A percentile compares a stretch with the other conserved stretches of the same genome.
Conservation (phyloP, 495 filamentous ascomycete genomes). For the Trichoderma reesei region DNA sequence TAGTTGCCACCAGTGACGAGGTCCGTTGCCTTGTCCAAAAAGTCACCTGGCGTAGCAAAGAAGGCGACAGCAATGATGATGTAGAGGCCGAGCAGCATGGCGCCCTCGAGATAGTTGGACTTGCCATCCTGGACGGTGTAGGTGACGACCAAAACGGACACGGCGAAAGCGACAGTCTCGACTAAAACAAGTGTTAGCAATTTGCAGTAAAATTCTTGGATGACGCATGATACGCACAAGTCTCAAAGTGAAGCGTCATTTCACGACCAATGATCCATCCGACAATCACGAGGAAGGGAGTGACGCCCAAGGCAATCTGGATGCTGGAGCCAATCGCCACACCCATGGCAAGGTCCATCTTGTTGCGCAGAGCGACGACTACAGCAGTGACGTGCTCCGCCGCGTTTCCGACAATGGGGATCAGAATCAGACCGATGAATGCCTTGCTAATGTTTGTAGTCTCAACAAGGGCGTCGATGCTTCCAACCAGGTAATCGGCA, state of each 20-base stretch:
- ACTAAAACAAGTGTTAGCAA: slow-evolving; percentile 41
- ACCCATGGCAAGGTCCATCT: slow-evolving; percentile 95
- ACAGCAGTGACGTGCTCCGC: slow-evolving; percentile 95
- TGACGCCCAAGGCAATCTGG: slow-evolving; percentile 91
- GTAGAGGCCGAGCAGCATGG: slow-evolving; percentile 61
- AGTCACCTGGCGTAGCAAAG: slow-evolving; percentile 73
- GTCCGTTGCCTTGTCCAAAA: slow-evolving; percentile 18
- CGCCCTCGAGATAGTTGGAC: slow-evolving; percentile 90
- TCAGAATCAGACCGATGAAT: slow-evolving; percentile 90
- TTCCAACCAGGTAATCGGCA: slow-evolving; percentile 87
- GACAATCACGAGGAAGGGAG: slow-evolving; percentile 80
- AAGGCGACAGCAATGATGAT: slow-evolving; percentile 83
- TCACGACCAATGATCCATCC: slow-evolving; percentile 71
- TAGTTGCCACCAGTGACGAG: background rate
- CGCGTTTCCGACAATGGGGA: slow-evolving; percentile 95
- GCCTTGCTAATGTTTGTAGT: slow-evolving; percentile 83
- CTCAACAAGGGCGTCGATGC: slow-evolving; percentile 80
- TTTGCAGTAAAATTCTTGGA: background rate
- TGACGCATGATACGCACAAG: slow-evolving; percentile 26
- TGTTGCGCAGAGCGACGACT: slow-evolving; percentile 84
- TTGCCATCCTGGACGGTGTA: slow-evolving; percentile 91
- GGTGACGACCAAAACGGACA: slow-evolving; percentile 82
- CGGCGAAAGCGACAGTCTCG: slow-evolving; percentile 88
- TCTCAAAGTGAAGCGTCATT: slow-evolving; percentile 89
- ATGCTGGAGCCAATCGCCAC: slow-evolving; percentile 89